Conservation (phyloP, 2,329 filamentous ascomycete species). For the Fusarium abutilonis region DNA sequence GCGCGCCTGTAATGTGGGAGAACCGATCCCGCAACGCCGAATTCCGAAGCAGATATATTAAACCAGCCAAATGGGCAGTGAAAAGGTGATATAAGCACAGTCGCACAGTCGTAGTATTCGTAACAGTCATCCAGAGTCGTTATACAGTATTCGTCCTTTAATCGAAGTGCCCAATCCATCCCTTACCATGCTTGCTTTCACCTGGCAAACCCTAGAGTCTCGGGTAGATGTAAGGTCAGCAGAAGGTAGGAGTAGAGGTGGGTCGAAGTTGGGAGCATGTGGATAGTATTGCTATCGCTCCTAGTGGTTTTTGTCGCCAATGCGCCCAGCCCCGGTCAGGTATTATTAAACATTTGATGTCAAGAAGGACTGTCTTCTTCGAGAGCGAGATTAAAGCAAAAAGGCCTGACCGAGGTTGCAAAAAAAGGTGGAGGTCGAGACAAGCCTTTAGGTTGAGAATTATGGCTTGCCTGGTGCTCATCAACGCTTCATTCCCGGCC, state of each 20-base stretch:
- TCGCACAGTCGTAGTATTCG: conserved; percentile 42
- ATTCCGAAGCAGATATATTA: conserved; percentile 42
- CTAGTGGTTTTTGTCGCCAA: conserved; percentile 19
- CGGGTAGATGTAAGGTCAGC: not conserved
- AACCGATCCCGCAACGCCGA: conserved; percentile 41
- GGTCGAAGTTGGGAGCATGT: conserved; percentile 10
- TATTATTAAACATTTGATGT: conserved; percentile 37
- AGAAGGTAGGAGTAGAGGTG: conserved; percentile 3
- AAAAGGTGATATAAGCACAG: conserved; percentile 39
- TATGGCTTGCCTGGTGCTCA: conserved; percentile 12
- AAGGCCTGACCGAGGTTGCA: conserved; percentile 8
- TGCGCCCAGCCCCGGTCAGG: conserved; percentile 18
- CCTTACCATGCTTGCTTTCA: conserved; percentile 1
- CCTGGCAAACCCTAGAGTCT: conserved; percentile 15
- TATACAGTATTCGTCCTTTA: conserved; percentile 36
- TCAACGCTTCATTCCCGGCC: conserved; percentile 27
- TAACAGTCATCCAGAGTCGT: conserved; percentile 47
- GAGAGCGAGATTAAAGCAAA: conserved; percentile 18
- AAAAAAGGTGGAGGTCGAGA: conserved; percentile 11
- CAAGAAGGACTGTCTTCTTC: conserved; percentile 28
- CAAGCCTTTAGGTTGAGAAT: conserved; percentile 8
- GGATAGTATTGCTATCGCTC: conserved; percentile 19
- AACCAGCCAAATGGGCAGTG: conserved; percentile 38
- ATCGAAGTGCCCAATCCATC: conserved; percentile 2
- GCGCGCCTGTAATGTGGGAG: conserved; percentile 18